Evolutionary conservation across 2,329 filamentous ascomycete genomes (phyloP), one percentile per base, ranked within the genome.

Genomic region (Sphaerulina vaccinii): DNA sequence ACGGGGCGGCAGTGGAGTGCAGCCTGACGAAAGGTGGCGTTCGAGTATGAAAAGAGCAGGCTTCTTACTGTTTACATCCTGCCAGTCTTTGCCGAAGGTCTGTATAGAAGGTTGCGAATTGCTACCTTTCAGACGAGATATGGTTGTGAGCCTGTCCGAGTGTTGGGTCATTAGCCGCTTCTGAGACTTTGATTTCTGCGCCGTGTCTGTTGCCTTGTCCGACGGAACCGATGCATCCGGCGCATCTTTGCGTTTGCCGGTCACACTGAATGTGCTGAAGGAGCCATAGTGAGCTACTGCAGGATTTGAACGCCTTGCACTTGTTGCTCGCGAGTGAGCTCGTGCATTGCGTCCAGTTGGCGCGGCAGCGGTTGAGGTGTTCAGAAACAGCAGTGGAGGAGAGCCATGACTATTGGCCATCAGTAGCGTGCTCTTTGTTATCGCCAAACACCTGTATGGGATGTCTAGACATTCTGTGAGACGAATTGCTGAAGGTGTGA

Each of bases 311-410:
- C 16, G 27, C 15, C 37, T 45, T 8, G 46, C 51, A 43, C 35
- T 51, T 18, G 29, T 24, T 6, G 51, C 41, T 36, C 51, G 40
- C 11, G 51, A 43, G 9, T 47, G 46, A 11, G 36, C 49, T 49
- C 51, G 47, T 33, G 41, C 51, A 40, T 54, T 54, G 8, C 46
- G 51, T 11, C 46, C 51, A 18, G 29, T 51, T 19, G 51, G 51
- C n/a, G 48, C 51, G 10, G 39, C 16, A 2, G 33, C 40, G 16
- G 23, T 50, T 23, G 51, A 49, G 16, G 39, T 44, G 13, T 46
- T 54, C 15, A 54, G 41, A 38, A 54, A 54, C 7, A 54, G 42
- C 13, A 54, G 15, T 4, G 51, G 51, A 19, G 15, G 10, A 13
- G 36, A 18, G 13, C 29, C 18, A 21, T 35, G 23, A 21, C 10